Conservation (phyloP, 192 early-diverging fungal genomes). For the Umbelopsis vinacea region DNA sequence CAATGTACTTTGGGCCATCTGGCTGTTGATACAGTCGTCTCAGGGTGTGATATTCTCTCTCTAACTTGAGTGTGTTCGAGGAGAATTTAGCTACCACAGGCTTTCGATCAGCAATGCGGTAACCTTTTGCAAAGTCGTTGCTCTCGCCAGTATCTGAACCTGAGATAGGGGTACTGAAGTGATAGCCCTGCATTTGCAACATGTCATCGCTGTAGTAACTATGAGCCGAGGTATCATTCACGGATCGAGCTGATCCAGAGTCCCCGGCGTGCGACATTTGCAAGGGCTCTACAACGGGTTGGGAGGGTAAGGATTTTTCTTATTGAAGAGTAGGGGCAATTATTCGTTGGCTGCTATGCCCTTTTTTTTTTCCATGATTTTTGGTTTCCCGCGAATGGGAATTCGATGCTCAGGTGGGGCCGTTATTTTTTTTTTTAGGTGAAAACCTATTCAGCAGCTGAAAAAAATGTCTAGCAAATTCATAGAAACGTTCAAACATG, state of each 20-base stretch:
- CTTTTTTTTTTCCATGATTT: no score
- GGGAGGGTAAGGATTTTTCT: no score
- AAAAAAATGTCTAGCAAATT: no score
- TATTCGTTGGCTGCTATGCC: no score
- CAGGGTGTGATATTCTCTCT: constrained; percentile 37
- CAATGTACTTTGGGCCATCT: constrained; percentile 34
- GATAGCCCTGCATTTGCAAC: constrained; percentile 35
- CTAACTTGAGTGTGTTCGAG: constrained; percentile 28
- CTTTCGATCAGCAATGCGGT: constrained; percentile 34
- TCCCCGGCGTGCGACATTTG: constrained; percentile 23
- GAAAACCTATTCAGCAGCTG: no score
- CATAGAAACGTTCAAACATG: no score
- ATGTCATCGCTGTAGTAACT: constrained; percentile 21
- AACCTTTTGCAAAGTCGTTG: constrained; percentile 30
- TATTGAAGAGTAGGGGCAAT: no score
- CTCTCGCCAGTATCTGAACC: constrained; percentile 32
- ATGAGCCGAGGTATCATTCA: constrained; percentile 23
- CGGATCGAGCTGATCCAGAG: constrained; percentile 35
- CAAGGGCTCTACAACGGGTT: no score
- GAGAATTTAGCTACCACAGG: constrained; percentile 41
- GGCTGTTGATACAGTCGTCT: constrained; percentile 31
- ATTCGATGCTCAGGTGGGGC: no score
- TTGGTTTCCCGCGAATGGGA: no score
- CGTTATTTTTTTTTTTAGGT: no score
- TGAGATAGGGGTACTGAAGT: constrained; percentile 30